Percentiles rank a stretch among this genome's conserved stretches.
Evolutionary conservation across 352 stramenopile genomes (phyloP).

Genomic region (Detonula confervacea): DNA sequence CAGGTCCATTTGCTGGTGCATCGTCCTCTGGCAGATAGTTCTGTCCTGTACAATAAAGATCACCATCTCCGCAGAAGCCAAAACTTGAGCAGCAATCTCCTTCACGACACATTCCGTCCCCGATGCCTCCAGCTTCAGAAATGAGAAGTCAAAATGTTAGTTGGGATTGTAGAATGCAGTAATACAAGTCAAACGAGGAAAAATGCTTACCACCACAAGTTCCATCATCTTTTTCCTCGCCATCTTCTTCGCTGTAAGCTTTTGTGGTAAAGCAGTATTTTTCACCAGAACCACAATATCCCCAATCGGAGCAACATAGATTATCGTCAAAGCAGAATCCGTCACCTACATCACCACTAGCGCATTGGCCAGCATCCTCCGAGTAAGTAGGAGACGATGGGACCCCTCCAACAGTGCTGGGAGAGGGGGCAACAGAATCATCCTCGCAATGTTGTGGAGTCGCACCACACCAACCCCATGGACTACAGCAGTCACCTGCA

Average conservation of each 20-base stretch:
- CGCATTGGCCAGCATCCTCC: conserved; percentile 49
- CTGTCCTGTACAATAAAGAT: conserved; percentile 41
- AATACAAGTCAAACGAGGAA: neutral
- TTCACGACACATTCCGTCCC: conserved; percentile 45
- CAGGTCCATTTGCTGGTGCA: conserved; percentile 4
- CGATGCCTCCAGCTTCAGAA: conserved; percentile 38
- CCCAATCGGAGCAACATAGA: conserved; percentile 45
- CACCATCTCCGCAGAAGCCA: conserved; percentile 47
- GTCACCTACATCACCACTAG: conserved; percentile 35
- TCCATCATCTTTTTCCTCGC: conserved; percentile 26
- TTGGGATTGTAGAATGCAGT: neutral
- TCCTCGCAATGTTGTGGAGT: conserved; percentile 39
- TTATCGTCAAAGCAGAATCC: conserved; percentile 45
- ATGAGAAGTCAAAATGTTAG: neutral
- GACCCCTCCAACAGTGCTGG: conserved; percentile 19
- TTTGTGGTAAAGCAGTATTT: conserved; percentile 48
- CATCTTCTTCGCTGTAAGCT: conserved; percentile 13
- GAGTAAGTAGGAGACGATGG: conserved; percentile 35
- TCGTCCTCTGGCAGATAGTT: conserved; percentile 31
- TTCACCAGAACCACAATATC: conserved; percentile 49
- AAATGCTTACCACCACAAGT: conserved; percentile 29
- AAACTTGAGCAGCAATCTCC: conserved; percentile 45
- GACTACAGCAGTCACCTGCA: conserved; percentile 45
- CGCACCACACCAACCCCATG: conserved; percentile 44
- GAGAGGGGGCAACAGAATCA: conserved; percentile 21